These are phyloP conservation scores for Cutaneotrichosporon cutaneum DNA, from an alignment of 1,284 basidiomycete genomes.

Conservation along the genomic window DNA sequence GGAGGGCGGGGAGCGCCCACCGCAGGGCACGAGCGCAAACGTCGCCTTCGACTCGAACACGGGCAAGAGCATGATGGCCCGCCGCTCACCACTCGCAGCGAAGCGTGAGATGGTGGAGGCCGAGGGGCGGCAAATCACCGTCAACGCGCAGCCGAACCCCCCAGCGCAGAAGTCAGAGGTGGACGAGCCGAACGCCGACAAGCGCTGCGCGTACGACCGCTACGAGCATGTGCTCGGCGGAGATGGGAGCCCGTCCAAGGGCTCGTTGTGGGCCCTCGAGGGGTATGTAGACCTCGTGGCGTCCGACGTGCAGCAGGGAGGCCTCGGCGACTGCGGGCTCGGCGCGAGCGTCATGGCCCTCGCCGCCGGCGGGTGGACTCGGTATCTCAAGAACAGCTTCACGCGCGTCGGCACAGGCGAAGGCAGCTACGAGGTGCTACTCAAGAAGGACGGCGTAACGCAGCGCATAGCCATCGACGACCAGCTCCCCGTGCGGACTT, in stretches of 20 bases:
- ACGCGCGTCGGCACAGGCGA: neutral
- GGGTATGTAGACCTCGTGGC: conserved; percentile 28
- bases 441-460: conserved; percentile 18
- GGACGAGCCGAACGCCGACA: neutral
- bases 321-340: conserved; percentile 28
- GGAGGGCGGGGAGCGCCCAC: conserved; percentile 1
- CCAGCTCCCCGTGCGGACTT: conserved; percentile 19
- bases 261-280: conserved; percentile 28
- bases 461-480: conserved; percentile 24
- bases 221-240: conserved; percentile 28
- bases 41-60: conserved; percentile 1
- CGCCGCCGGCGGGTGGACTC: conserved; percentile 21
- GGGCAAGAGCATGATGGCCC: neutral
- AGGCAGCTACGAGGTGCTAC: conserved; percentile 8
- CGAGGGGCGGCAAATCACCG: neutral
- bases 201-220: conserved; percentile 15
- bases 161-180: too few relatives aligned
- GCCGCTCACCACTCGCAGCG: neutral
- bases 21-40: conserved; percentile 20
- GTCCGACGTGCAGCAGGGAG: conserved; percentile 25
- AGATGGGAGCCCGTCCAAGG: conserved; percentile 13
- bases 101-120: neutral
- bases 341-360: conserved; percentile 24
- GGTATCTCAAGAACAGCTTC: conserved; percentile 19
- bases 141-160: neutral